phyloP scores from a whole-genome alignment of 495 filamentous ascomycete genomes.

The Ascobolus immersus region DNA sequence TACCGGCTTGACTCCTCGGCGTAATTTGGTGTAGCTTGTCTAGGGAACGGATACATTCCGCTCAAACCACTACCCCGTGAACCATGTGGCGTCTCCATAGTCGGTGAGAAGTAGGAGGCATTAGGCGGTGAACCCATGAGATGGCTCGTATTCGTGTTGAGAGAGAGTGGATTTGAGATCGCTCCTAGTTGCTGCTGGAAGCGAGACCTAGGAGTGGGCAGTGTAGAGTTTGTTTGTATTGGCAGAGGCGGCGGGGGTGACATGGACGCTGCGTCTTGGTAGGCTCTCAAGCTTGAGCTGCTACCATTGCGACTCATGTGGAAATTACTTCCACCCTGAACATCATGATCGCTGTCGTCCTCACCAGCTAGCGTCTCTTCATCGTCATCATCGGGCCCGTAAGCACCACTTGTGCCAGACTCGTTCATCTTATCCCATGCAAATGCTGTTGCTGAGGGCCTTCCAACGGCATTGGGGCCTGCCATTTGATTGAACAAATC shows the following conservation, averaged over 20 bases:
- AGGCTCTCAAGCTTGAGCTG: constrained; percentile 51
- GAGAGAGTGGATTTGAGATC: no score
- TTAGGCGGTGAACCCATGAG: no score
- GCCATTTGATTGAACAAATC: constrained; percentile 20
- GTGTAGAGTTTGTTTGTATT: no score
- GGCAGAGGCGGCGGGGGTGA: no score
- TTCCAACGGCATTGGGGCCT: no score
- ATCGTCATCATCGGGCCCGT: constrained; percentile 32
- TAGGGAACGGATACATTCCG: constrained; percentile 46
- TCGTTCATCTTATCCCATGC: no score
- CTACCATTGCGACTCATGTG: constrained; percentile 51
- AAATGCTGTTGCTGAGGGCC: constrained; percentile 52
- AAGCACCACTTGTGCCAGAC: constrained; percentile 2
- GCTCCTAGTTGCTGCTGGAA: no score
- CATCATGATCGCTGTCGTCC: constrained; percentile 19
- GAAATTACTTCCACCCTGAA: constrained; percentile 19
- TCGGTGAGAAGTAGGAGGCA: constrained; percentile 72
- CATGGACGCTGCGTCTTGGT: no score
- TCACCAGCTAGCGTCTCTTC: constrained; percentile 57
- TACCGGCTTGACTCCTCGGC: constrained; percentile 52
- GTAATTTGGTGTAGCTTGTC: constrained; percentile 37
- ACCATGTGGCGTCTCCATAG: constrained; percentile 56
- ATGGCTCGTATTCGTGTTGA: no score
- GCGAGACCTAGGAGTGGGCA: no score
- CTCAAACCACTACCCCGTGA: constrained; percentile 49